Base-by-base conservation (phyloP, 768 basidiomycete genomes). In the Lepiota venenata region DNA sequence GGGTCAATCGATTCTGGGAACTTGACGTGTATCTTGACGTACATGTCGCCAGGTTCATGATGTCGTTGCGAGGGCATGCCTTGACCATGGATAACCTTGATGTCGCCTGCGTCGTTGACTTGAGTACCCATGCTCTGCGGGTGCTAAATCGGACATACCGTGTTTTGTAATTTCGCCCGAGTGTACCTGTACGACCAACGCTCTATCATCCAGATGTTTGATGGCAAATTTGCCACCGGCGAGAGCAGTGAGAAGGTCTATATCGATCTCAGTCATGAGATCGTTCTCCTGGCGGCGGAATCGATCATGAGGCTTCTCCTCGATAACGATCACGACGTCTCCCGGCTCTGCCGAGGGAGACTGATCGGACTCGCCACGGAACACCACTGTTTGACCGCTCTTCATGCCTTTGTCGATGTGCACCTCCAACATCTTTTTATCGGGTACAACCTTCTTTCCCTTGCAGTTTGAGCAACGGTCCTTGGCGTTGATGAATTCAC, bases 1-100 rank as follows among this genome's bases (percentile, higher is more conserved):
- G 83, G 75, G 56, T 88, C 81, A 68, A 99, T 81, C 52, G 71
- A 65, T 27, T 93, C 91, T 36, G 97, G 97, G 84, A 98, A 99
- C 55, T 78, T 83, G 65, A 99, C 91, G 58, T 78, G 77, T 61
- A 98, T 73, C 66, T 86, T 89, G 70, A 99, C 80, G 67, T 83
- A 93, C 56, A 99, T 81, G 71, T 98, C 93, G 37, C 97, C 97
- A 38, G 86, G 82, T 66, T 99, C 94, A 73, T 98, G 97, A 72
- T 98, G 96, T 57, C 97, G 86, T 69, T 91, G 91, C 47, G 97
- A 98, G 11, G 96, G 97, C 97, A 99, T 99, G 58, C 97, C 97
- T 73, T 98, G 95, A 4, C 90, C 91, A 46, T 82, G 82, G 62
- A 99, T 88, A 60, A 95, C 87, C 73, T 97, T 98, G 64, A 94